phyloP scores from a whole-genome alignment of 441 rosid species.

The Gossypium lobatum region DNA sequence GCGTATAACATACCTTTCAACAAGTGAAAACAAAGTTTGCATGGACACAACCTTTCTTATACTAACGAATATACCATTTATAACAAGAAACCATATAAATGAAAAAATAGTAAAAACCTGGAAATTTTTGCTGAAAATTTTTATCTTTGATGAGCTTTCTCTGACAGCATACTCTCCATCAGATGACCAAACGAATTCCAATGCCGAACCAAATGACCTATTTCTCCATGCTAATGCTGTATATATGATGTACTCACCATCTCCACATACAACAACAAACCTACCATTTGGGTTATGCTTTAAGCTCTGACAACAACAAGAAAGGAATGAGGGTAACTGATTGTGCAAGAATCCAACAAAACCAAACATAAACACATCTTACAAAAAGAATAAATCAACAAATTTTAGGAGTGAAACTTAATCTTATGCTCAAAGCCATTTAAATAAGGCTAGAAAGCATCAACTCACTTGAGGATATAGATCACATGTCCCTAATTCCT shows the following conservation, averaged over 20 bases:
- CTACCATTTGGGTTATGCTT: constrained; percentile 98
- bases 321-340: not conserved
- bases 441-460: constrained; percentile 13
- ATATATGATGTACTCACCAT: constrained; percentile 95
- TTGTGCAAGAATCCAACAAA: not conserved
- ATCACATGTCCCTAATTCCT: constrained; percentile 97
- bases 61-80: not conserved
- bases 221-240: constrained; percentile 99
- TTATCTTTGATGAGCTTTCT: constrained; percentile 91
- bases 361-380: not conserved
- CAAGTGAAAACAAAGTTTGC: not conserved
- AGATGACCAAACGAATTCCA: constrained; percentile 95
- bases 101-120: constrained; percentile 50
- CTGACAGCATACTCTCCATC: constrained; percentile 98
- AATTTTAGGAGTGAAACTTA: not conserved
- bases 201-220: constrained; percentile 93
- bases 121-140: constrained; percentile 87
- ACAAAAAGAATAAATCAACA: not conserved
- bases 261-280: constrained; percentile 98
- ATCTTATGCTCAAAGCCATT: not conserved
- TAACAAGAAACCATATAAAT: not conserved
- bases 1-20: not conserved
- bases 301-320: constrained; percentile 56
- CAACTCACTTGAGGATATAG: constrained; percentile 94
- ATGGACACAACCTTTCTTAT: not conserved